Evolutionary conservation across 306 rosid species (phyloP), one percentile per base, ranked within the genome.

Genomic region (Abrus precatorius): DNA sequence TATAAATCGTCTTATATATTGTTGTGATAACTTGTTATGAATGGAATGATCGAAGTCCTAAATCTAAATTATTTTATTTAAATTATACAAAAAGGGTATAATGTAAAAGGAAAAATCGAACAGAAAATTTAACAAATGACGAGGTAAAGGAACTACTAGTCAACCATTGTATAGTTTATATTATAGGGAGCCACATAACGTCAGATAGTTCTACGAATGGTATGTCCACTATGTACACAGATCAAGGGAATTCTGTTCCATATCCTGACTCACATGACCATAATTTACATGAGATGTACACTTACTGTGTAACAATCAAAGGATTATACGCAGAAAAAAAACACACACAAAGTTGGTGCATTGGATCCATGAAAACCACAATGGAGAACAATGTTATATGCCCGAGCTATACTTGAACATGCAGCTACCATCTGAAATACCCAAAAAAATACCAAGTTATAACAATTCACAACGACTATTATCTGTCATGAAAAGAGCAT

Each of bases 211-310:
- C 14, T 14, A 36, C 5, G 10, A 68, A 61, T 27, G 61, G 34
- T 63, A 56, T 76, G 67, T 32, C 55, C 76, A 56, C 57, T 76
- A 81, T 85, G 63, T 72, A 85, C 88, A 84, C 11, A 85, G 52
- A 27, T 20, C 60, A 28, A 45, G 48, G 34, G 72, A 69, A 80
- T 61, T 53, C 28, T 28, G 60, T 62, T 11, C 60, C 74, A 57
- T 50, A 44, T 57, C 62, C 56, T 29, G 27, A 72, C 27, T 50
- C 79, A 61, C 55, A 61, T 5, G 53, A 30, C 55, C 75, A 66
- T 36, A 69, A 56, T 73, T 63, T 85, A 85, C 85, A 81, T 52
- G 65, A 55, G 76, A 86, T 82, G 79, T 82, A 82, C 84, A 82
- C 74, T 65, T 56, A 9, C 64, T 41, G 49, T 59, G 68, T 62